These are phyloP conservation scores for Pleurotus salmoneostramineus DNA, from an alignment of 768 basidiomycete genomes.

Conservation along the genomic window DNA sequence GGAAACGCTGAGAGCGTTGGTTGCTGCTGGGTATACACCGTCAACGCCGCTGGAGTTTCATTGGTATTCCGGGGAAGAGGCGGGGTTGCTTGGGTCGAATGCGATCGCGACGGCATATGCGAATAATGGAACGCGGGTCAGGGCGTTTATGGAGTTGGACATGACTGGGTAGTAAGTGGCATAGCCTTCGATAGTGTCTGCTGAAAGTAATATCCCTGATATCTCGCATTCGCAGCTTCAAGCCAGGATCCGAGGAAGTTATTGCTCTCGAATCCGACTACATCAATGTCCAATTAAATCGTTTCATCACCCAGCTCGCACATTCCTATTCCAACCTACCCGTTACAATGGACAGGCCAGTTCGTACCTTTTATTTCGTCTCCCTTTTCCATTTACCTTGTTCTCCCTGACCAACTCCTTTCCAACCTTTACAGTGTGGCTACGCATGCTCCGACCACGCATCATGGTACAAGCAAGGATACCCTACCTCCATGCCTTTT, in stretches of 20 bases:
- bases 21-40: slow-evolving; percentile 36
- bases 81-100: slow-evolving; percentile 44
- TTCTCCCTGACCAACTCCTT: neutral
- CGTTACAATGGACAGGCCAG: slow-evolving; percentile 17
- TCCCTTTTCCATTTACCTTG: neutral
- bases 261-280: slow-evolving; percentile 21
- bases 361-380: too few species aligned
- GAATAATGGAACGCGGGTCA: slow-evolving; percentile 32
- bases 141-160: slow-evolving; percentile 41
- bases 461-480: slow-evolving; percentile 59
- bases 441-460: slow-evolving; percentile 74
- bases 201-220: neutral
- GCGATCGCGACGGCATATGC: slow-evolving; percentile 45
- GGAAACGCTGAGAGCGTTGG: slow-evolving; percentile 37
- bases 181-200: too few species aligned
- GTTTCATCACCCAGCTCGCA: neutral
- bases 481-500: slow-evolving; percentile 35
- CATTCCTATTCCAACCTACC: slow-evolving; percentile 1
- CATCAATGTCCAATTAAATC: slow-evolving; percentile 2
- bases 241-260: slow-evolving; percentile 34
- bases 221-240: slow-evolving; percentile 31
- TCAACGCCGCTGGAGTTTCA: slow-evolving; percentile 42
- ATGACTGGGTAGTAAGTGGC: slow-evolving; percentile 33
- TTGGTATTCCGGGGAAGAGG: slow-evolving; percentile 48
- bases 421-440: slow-evolving; percentile 36